Percentiles rank a stretch among this genome's conserved stretches.
These are phyloP conservation scores for Kondoa malvinella DNA, from an alignment of 768 basidiomycete genomes.

Conservation along the genomic window DNA sequence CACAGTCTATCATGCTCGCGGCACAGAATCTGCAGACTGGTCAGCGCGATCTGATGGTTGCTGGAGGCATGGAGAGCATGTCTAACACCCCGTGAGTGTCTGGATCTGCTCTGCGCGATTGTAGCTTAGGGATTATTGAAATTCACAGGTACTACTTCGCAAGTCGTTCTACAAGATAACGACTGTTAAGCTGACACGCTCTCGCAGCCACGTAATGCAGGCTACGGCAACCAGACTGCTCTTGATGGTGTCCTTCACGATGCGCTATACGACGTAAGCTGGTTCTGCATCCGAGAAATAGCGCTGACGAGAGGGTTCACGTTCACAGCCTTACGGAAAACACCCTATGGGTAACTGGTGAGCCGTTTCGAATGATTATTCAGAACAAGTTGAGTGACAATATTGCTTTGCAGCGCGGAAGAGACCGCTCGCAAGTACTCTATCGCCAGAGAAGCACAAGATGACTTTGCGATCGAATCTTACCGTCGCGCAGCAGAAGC, in stretches of 20 bases:
- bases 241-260: slow-evolving; percentile 78
- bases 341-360: slow-evolving; percentile 94
- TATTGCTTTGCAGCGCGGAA: slow-evolving; percentile 42
- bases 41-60: slow-evolving; percentile 66
- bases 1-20: slow-evolving; percentile 60
- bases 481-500: slow-evolving; percentile 84
- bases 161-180: neutral
- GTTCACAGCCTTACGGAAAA: slow-evolving; percentile 2
- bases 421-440: slow-evolving; percentile 57
- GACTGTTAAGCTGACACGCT: neutral
- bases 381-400: neutral
- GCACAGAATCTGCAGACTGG: slow-evolving; percentile 77
- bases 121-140: neutral
- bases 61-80: slow-evolving; percentile 99
- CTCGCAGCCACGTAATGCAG: slow-evolving; percentile 33
- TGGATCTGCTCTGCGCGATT: slow-evolving; percentile 1
- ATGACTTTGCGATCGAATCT: slow-evolving; percentile 81
- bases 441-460: slow-evolving; percentile 74
- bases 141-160: neutral
- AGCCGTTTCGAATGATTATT: neutral
- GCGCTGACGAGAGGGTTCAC: neutral
- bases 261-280: slow-evolving; percentile 71
- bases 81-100: slow-evolving; percentile 81
- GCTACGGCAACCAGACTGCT: slow-evolving; percentile 74
- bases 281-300: neutral